These are phyloP conservation scores for Diaporthe sp. DNA, from an alignment of 2,329 filamentous ascomycete species.

Conservation along the genomic window DNA sequence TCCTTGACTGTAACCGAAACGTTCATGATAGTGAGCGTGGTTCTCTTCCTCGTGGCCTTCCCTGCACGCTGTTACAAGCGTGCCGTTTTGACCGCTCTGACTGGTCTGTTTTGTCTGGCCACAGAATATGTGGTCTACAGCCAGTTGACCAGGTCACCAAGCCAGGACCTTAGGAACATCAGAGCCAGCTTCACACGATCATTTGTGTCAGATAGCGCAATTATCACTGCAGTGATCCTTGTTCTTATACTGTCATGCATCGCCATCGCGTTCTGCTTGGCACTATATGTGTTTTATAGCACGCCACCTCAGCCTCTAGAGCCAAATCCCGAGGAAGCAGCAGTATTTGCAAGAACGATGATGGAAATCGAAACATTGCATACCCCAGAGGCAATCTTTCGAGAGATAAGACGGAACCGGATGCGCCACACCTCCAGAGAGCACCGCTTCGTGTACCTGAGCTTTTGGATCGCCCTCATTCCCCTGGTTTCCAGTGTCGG, in stretches of 20 bases:
- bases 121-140: not conserved
- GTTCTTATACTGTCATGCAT: not conserved
- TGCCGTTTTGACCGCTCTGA: not conserved
- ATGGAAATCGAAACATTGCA: not conserved
- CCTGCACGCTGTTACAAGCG: not conserved
- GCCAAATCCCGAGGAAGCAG: not conserved
- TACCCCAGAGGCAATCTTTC: not conserved
- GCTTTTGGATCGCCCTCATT: not conserved
- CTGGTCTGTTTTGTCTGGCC: not conserved
- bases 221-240: not conserved
- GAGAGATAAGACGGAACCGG: not conserved
- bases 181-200: not conserved
- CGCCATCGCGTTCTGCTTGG: not conserved
- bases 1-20: not conserved
- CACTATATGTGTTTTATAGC: not conserved
- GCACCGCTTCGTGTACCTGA: not conserved
- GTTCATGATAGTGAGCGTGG: not conserved
- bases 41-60: not conserved
- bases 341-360: not conserved
- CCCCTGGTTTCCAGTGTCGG: fast-evolving
- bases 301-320: not conserved
- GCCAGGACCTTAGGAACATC: fast-evolving
- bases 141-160: not conserved
- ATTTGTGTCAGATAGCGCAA: not conserved
- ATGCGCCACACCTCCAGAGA: fast-evolving